Evolutionary conservation across 441 rosid species (phyloP).

Genomic region (Dalechampia spathulata): DNA sequence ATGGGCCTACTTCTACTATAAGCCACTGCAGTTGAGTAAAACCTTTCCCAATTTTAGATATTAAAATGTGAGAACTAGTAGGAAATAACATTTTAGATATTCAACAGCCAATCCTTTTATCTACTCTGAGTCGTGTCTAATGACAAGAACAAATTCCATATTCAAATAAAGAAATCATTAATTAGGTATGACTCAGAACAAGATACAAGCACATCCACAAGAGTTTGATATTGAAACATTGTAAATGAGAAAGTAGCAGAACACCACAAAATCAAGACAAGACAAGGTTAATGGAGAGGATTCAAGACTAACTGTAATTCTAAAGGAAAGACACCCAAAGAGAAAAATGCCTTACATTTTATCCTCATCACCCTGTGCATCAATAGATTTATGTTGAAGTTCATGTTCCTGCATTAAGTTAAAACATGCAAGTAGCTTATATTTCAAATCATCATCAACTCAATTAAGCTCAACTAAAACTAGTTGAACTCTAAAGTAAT

Average conservation of each 20-base stretch:
- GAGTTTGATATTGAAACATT: background rate
- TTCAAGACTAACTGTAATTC: no score
- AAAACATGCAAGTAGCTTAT: background rate
- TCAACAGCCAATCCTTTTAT: no score
- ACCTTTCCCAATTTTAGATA: background rate
- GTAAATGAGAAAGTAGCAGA: background rate
- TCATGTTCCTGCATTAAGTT: conserved; percentile 22
- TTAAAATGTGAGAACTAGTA: background rate
- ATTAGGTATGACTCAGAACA: no score
- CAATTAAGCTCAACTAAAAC: background rate
- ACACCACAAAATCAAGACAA: background rate
- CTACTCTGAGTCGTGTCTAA: no score
- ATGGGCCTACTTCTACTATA: no score
- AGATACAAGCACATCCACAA: background rate
- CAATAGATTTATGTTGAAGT: conserved; percentile 17
- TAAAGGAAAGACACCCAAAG: background rate
- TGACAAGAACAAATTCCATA: background rate
- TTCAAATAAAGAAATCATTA: no score
- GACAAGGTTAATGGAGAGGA: no score
- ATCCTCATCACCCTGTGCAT: conserved; percentile 17
- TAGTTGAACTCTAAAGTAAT: background rate
- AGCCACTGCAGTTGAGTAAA: no score
- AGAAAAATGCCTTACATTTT: conserved; percentile 28
- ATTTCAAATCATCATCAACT: background rate
- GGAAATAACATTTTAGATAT: no score